phyloP scores from a whole-genome alignment of 345 rosid species.

The Eucalyptus albens region DNA sequence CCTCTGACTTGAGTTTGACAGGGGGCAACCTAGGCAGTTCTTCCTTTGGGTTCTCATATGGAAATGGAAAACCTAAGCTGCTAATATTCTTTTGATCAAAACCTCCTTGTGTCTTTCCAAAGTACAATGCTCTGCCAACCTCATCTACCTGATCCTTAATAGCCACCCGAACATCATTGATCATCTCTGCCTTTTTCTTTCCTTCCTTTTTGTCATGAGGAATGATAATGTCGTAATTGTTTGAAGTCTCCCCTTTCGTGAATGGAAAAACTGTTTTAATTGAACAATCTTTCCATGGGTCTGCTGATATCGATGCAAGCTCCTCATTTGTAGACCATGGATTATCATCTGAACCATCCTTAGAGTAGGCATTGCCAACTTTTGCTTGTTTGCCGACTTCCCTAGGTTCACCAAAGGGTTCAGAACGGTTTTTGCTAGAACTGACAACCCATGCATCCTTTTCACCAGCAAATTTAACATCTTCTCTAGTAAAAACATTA shows the following conservation, averaged over 20 bases:
- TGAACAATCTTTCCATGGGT: slow-evolving; percentile 62
- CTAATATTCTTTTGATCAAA: slow-evolving; percentile 36
- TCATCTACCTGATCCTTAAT: slow-evolving; percentile 90
- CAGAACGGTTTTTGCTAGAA: slow-evolving; percentile 29
- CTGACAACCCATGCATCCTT: slow-evolving; percentile 48
- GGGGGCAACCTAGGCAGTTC: slow-evolving; percentile 95
- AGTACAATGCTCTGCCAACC: slow-evolving; percentile 69
- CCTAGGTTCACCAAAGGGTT: slow-evolving; percentile 22
- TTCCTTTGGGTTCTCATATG: slow-evolving; percentile 56
- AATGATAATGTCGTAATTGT: slow-evolving; percentile 17
- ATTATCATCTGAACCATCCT: slow-evolving; percentile 19
- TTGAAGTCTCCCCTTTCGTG: slow-evolving; percentile 39
- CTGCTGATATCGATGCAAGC: slow-evolving; percentile 27
- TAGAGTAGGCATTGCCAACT: slow-evolving; percentile 9
- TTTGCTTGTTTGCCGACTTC: slow-evolving; percentile 32
- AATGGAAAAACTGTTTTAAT: slow-evolving; percentile 67
- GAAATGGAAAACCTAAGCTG: slow-evolving; percentile 37
- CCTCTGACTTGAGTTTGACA: slow-evolving; percentile 91
- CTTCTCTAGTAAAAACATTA: slow-evolving; percentile 43
- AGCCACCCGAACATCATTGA: slow-evolving; percentile 10
- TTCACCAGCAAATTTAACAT: slow-evolving; percentile 35
- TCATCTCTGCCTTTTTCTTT: slow-evolving; percentile 43
- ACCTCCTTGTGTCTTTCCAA: slow-evolving; percentile 46
- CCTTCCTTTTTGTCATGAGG: slow-evolving; percentile 53
- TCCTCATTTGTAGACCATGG: slow-evolving; percentile 40